Percentiles rank a stretch among this genome's conserved stretches.
phyloP scores from a whole-genome alignment of 805 yeast species.

The Spathaspora arborariae region DNA sequence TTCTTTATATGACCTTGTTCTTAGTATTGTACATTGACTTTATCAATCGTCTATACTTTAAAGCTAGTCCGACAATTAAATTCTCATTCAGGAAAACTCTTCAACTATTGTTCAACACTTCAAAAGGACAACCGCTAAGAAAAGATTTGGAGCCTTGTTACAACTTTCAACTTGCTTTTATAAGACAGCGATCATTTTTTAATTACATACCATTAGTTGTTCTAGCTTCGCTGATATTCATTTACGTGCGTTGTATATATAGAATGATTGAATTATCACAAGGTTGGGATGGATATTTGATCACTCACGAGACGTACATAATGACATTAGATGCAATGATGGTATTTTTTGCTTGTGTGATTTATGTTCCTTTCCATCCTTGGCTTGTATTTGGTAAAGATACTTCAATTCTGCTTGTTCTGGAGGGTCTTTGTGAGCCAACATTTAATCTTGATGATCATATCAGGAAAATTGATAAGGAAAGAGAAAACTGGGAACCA shows the following conservation, averaged over 20 bases:
- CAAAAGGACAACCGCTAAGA: constrained; percentile 15
- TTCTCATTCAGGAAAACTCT: constrained; percentile 19
- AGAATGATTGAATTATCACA: constrained; percentile 68
- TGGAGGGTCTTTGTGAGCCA: constrained; percentile 5
- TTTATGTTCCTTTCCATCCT: constrained; percentile 51
- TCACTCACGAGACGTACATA: constrained; percentile 44
- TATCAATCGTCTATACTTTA: constrained; percentile 34
- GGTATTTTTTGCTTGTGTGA: constrained; percentile 20
- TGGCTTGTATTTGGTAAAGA: constrained; percentile 56
- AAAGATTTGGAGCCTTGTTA: constrained; percentile 23
- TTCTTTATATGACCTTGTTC: constrained; percentile 62
- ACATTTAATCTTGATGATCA: background rate
- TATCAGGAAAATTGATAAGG: background rate
- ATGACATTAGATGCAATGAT: constrained; percentile 28
- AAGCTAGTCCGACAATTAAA: constrained; percentile 20
- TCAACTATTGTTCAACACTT: constrained; percentile 20
- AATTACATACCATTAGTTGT: constrained; percentile 43
- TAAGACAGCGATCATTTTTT: constrained; percentile 36
- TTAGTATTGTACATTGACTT: constrained; percentile 47
- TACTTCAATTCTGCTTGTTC: constrained; percentile 3
- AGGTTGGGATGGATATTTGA: constrained; percentile 69
- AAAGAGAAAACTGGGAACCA: background rate
- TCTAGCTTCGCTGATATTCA: constrained; percentile 45
- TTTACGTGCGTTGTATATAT: constrained; percentile 67
- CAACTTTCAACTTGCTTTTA: constrained; percentile 26